A percentile compares a stretch with the other conserved stretches of the same genome.
Conservation (phyloP, 129 eudicot species). For the Lactuca saligna region DNA sequence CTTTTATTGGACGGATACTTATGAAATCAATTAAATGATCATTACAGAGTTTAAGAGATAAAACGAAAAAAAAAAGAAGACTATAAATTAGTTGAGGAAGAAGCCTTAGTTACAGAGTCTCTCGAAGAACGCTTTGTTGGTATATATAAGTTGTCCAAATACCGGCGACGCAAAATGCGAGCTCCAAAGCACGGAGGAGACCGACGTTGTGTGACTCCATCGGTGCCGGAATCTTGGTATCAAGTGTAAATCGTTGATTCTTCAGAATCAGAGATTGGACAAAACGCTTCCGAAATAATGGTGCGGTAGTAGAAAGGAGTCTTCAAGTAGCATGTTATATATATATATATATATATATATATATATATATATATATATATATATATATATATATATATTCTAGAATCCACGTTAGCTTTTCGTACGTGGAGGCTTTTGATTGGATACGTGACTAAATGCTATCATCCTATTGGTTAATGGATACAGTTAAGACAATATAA, state of each 20-base stretch:
- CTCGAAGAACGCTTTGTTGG: constrained; percentile 88
- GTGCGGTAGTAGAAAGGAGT: not conserved
- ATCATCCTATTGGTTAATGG: constrained; percentile 1
- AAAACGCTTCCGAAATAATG: not conserved
- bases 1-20: not conserved
- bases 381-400: not conserved
- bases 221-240: constrained; percentile 30
- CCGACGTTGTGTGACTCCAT: constrained; percentile 88
- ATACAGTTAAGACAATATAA: constrained; percentile 8
- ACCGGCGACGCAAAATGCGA: constrained; percentile 84
- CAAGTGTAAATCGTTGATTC: constrained; percentile 24
- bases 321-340: not conserved
- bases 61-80: not conserved
- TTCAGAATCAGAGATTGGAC: constrained; percentile 8
- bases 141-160: constrained; percentile 95
- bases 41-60: not conserved
- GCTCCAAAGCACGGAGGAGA: constrained; percentile 70
- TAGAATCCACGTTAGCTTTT: constrained; percentile 10
- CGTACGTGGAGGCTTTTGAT: constrained; percentile 15
- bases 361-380: too few relatives aligned
- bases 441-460: not conserved
- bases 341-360: too few relatives aligned
- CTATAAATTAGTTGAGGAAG: not conserved
- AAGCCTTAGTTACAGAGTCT: constrained; percentile 57
- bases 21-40: not conserved